These are phyloP conservation scores for Musa balbisiana DNA, from an alignment of 202 grass and related monocot genomes.

Conservation along the genomic window DNA sequence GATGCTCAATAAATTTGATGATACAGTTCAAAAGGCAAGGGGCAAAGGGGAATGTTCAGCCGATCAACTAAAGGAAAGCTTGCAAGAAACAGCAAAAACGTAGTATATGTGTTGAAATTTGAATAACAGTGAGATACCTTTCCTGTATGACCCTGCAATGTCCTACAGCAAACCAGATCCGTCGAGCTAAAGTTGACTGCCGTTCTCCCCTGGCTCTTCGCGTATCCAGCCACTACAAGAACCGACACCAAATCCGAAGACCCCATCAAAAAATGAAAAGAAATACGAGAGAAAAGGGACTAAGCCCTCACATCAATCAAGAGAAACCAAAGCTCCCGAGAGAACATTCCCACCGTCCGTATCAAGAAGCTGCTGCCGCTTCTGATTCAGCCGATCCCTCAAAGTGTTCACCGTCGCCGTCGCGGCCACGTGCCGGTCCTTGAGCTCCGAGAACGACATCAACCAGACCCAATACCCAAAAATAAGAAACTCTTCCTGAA, in stretches of 20 bases:
- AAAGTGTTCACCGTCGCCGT: conserved; percentile 72
- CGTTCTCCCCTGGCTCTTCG: conserved; percentile 62
- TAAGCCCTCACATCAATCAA: not conserved
- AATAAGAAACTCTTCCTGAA: not conserved
- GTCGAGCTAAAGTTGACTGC: conserved; percentile 67
- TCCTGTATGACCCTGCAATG: conserved; percentile 86
- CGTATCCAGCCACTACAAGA: conserved; percentile 67
- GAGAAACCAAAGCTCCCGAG: not conserved
- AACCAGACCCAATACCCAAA: not conserved
- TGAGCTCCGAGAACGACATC: conserved; percentile 86
- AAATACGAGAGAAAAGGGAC: not conserved
- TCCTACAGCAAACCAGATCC: conserved; percentile 99
- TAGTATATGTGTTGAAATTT: not conserved
- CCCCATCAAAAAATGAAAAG: not conserved
- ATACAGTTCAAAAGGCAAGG: no score
- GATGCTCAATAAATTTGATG: no score
- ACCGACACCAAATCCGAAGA: not conserved
- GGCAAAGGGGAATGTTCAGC: no score
- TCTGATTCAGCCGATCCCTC: conserved; percentile 60
- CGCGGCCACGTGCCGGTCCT: conserved; percentile 69
- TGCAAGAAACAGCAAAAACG: not conserved
- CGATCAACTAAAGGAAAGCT: not conserved
- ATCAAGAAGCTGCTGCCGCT: conserved; percentile 80
- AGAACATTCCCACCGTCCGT: conserved; percentile 53
- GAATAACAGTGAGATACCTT: conserved; percentile 40